Conservation (phyloP, 306 rosid genomes). For the Acacia melanoxylon region DNA sequence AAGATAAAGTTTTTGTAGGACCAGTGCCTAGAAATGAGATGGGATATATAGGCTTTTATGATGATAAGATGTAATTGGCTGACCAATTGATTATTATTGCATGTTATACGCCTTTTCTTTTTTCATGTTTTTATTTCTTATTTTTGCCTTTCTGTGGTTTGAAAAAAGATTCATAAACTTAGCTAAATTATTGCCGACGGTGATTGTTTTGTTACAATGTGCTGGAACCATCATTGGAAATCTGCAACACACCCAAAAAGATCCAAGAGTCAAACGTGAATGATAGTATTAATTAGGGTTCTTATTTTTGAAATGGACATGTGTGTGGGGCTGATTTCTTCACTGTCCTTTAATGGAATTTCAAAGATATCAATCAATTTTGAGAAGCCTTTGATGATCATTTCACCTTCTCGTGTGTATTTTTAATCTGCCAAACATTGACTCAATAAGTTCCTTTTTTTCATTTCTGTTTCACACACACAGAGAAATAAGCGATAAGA, state of each 20-base stretch:
- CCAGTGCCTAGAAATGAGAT: conserved; percentile 19
- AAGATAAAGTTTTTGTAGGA: conserved; percentile 27
- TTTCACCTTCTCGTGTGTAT: conserved; percentile 2
- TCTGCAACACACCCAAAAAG: conserved; percentile 39
- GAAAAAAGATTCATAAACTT: conserved; percentile 43
- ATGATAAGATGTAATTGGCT: conserved; percentile 38
- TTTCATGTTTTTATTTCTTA: too few species aligned
- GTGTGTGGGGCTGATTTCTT: conserved; percentile 40
- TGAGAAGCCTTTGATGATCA: conserved; percentile 14
- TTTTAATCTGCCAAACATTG: conserved; percentile 24
- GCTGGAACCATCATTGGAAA: conserved; percentile 49
- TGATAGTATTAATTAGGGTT: neutral
- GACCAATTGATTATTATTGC: conserved; percentile 33
- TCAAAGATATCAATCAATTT: conserved; percentile 20
- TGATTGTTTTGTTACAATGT: conserved; percentile 43
- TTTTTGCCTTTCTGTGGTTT: conserved; percentile 25
- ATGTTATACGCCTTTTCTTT: conserved; percentile 8
- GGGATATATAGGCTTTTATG: conserved; percentile 31
- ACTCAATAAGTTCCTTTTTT: neutral
- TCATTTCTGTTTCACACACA: conserved; percentile 24
- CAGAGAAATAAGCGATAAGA: neutral
- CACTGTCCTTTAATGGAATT: conserved; percentile 22
- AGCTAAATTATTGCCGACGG: conserved; percentile 43
- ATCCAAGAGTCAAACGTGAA: conserved; percentile 1
- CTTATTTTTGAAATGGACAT: conserved; percentile 34